A percentile compares a stretch with the other conserved stretches of the same genome.
phyloP scores from a whole-genome alignment of 495 filamentous ascomycete species.

The Ascodesmis nigricans region DNA sequence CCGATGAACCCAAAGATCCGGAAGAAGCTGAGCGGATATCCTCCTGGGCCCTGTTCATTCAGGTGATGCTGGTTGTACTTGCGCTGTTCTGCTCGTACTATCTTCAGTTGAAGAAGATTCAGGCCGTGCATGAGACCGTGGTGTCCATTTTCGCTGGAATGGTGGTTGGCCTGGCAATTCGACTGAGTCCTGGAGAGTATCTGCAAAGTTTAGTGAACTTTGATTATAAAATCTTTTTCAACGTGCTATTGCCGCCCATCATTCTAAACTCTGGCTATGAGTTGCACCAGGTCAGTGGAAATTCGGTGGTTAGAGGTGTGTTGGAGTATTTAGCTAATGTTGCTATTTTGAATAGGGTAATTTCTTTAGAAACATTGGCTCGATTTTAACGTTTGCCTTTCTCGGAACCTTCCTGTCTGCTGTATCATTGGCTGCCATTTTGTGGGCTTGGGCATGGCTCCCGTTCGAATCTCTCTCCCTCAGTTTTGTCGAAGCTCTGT shows the following conservation, averaged over 20 bases:
- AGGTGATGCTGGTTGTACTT: constrained; percentile 75
- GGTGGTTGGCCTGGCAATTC: constrained; percentile 74
- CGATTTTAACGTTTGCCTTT: constrained; percentile 95
- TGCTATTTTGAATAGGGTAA: constrained; percentile 34
- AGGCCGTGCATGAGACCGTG: constrained; percentile 93
- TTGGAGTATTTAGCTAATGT: background rate
- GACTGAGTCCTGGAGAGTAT: constrained; percentile 52
- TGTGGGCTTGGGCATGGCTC: constrained; percentile 74
- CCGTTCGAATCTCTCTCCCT: constrained; percentile 68
- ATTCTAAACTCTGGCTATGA: constrained; percentile 95
- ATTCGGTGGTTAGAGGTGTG: background rate
- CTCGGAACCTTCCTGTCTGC: constrained; percentile 94
- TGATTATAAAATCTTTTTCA: constrained; percentile 98
- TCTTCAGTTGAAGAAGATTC: constrained; percentile 80
- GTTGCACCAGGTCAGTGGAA: constrained; percentile 46
- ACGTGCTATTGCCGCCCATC: constrained; percentile 87
- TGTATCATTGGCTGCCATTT: constrained; percentile 61
- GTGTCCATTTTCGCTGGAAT: constrained; percentile 91
- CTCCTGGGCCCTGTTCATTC: constrained; percentile 92
- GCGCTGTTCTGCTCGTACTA: constrained; percentile 95
- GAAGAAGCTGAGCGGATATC: constrained; percentile 75
- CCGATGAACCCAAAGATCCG: constrained; percentile 21
- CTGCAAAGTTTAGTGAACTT: constrained; percentile 81
- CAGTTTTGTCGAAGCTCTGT: constrained; percentile 80
- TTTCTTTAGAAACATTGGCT: constrained; percentile 96